Base-by-base conservation (phyloP, 1,139 yeast genomes). In the Groenewaldozyma auringiensis region DNA sequence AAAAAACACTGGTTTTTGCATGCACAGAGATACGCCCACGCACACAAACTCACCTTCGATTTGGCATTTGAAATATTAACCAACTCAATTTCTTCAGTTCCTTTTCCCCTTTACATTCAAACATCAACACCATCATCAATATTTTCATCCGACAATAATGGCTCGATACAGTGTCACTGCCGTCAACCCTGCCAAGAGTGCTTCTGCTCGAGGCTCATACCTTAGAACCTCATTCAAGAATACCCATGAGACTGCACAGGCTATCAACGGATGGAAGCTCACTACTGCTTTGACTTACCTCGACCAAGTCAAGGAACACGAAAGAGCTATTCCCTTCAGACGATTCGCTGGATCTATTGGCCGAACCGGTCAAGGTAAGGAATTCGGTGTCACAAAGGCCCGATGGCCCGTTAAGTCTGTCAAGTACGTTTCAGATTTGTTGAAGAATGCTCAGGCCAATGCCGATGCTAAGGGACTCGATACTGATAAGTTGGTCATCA, bases 321-420 rank as follows among this genome's bases (percentile, higher is more conserved):
- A 94, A 80, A 92, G 97, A 83, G 98, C 97, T 67, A 87, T 94
- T 67, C 99, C 99, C 72, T 88, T 92, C 92, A 86, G 98, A 82
- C 83, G 96, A 80, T 89, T 79, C 79, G 84, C 84, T 79, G 79
- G 83, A 63, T 87, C 96, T 66, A 88, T 87, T 67, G 99, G 99
- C 73, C 87, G 98, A 79, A 86, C 98, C 66, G 95, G 94, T 64
- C 98, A 92, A 79, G 99, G 96, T 78, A 92, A 92, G 79, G 98
- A 92, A 80, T 94, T 89, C 70, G 98, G 97, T 76, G 96, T 88
- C 71, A 88, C 96, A 81, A 89, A 86, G 79, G 98, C 97, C 67
- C 89, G 99, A 87, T 92, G 99, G 99, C 99, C 99, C 70, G 95
- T 81, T 61, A 92, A 94, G 85, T 86, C 96, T 58, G 96, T 92